Evolutionary conservation across 2,329 filamentous ascomycete genomes (phyloP), one percentile per base, ranked within the genome.

Genomic region (Aspergillus felis): DNA sequence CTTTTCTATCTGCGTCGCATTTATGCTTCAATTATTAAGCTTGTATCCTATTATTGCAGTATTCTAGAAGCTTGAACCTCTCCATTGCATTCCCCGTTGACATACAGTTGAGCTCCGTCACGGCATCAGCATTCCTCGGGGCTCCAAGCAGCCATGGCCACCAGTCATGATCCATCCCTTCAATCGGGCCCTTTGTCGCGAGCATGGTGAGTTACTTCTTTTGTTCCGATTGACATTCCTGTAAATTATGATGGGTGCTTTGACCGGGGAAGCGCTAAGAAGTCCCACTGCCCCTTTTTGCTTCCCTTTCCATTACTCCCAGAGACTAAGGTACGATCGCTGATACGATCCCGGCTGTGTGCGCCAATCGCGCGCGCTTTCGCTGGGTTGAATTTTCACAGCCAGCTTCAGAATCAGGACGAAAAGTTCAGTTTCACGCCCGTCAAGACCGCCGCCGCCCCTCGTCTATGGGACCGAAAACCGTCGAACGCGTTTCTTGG

Each of bases 391-490:
- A 27, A 1, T n/a, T 4, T 35, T 25, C 4, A 46, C 27, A 53
- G 51, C 4, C 41, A 46, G 17, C 24, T 53, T 53, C 57, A 57
- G 14, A 52, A 51, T 50, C 55, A 66, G 22, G 67, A 70, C n/a
- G 64, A 64, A 29, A 63, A 66, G 25, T 75, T 74, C 59, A 67
- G 68, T 22, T 79, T 79, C 55, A 78, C 77, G n/a, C 77, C 77
- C 9, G 66, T 71, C 53, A 73, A 74, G 50, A 64, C 66, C 32
- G 57, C 66, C n/a, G 65, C 67, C 32, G 58, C 67, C 38, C 75
- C 75, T 29, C 75, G 74, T 56, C 62, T 75, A 57, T 79, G 77
- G 77, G 77, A 79, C 55, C 76, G 77, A 57, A 74, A 74, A 55
- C 76, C 76, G 20, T 72, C 76, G 3, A 77, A 74, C 5, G 71